Base-by-base conservation (phyloP, 2,329 filamentous ascomycete genomes). In the Colletotrichum kahawae region DNA sequence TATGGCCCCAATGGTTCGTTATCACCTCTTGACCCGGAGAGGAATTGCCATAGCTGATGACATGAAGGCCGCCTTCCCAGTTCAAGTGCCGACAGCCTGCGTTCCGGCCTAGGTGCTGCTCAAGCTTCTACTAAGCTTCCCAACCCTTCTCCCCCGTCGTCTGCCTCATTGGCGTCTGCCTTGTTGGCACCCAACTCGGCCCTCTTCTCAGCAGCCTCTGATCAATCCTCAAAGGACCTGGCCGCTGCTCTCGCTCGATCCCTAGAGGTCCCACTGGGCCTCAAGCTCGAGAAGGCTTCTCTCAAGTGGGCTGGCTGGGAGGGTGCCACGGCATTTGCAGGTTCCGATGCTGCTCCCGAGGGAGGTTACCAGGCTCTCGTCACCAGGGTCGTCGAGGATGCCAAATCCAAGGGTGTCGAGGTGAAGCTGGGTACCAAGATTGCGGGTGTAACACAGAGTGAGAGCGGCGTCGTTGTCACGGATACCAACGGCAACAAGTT, bases 281-380 rank as follows among this genome's bases (percentile, higher is more conserved):
- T 75, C 33, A 75, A 75, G 70, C 70, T 75, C 34, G 73, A 75
- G 24, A 75, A 75, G 57, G 73, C 70, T 7, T 75, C 73, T 14
- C 36, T 75, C 56, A 75, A 72, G 48, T 75, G 73, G 73, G 69
- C 73, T 9, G 73, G 73, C 13, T 75, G 73, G 73, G 73, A 75
- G 48, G 51, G 27, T 12, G 51, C 57, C 4, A 75, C 57, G 14
- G 38, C 73, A 10, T 75, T 75, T 48, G 70, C 69, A 5, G 73
- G 73, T 29, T 75, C 73, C 10, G 73, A 75, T 36, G 70, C 73
- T n/a, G 73, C 73, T 27, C 73, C 73, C 8, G 69, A 75, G 33
- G 73, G 73, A 68, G 73, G 73, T 12, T 75, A 73, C 31, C 59
- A 75, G 43, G 63, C 73, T 13, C 31, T 75, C 43, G 70, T 75